Evolutionary conservation across 441 rosid genomes (phyloP), one percentile per base, ranked within the genome.

Genomic region (Daphne laureola): DNA sequence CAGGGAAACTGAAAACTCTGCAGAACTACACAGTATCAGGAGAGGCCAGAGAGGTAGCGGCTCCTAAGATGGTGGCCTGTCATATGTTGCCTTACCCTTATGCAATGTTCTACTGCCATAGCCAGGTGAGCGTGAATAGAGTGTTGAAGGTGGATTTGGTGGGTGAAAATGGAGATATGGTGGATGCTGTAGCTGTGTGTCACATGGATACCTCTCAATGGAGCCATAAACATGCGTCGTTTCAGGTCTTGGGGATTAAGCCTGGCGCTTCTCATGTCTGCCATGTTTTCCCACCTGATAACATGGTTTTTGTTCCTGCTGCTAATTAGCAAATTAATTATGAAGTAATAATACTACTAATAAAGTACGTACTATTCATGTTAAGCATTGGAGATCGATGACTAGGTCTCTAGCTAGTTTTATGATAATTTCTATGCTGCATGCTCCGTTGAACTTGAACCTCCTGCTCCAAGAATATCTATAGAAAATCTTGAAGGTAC

Each of bases 201-300:
- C 87, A 76, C 63, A 70, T 70, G 80, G 80, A 81, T 46, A 78
- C 84, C 11, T 67, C 84, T 14, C 53, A 63, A 16, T 76, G 81
- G 83, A 68, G 41, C 43, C 62, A 40, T 0, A 58, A 54, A 25
- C 78, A 67, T 38, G 52, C 56, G 15, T 64, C 76, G 3, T 76
- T 76, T 58, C 53, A 27, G 13, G 64, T 70, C 14, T 54, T 67
- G 1, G 56, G 57, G 47, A 18, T 73, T 18, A 25, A 67, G 46
- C 73, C 73, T 0, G 67, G 73, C n/a, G 42, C 56, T 0, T 46
- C 63, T 8, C 59, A 59, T 3, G 75, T 73, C 12, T 76, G 75
- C 67, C 81, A 76, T 54, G 69, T 69, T 65, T 76, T 70, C 53
- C 75, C 78, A 1, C 65, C 53, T 0, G 78, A 73, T 25, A 67